Evolutionary conservation across 1,139 yeast species (phyloP).

Genomic region (Magnusiomyces starmeri): DNA sequence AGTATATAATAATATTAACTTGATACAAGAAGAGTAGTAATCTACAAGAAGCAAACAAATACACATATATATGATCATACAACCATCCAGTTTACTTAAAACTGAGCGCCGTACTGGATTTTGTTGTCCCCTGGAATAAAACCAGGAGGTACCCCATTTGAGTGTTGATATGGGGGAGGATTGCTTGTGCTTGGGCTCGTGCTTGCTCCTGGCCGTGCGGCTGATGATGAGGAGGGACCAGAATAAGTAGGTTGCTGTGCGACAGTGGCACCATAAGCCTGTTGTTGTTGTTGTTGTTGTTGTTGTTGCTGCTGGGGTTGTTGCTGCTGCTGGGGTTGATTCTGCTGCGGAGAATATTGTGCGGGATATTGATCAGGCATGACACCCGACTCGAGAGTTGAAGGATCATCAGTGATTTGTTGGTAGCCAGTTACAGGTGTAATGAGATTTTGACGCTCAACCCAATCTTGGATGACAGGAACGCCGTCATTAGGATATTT

Average conservation of each 20-base stretch:
- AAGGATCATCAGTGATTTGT: not conserved
- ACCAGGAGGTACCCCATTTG: constrained; percentile 1
- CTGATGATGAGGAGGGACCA: not conserved
- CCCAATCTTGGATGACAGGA: constrained; percentile 22
- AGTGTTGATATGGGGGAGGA: constrained; percentile 20
- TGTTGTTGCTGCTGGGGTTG: not conserved
- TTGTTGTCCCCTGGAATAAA: constrained; percentile 23
- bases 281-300: not conserved
- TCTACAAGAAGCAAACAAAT: too few relatives aligned
- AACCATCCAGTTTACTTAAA: not conserved
- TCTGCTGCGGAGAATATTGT: not conserved
- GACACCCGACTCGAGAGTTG: constrained; percentile 3
- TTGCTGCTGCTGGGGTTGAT: constrained; percentile 5
- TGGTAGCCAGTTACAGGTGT: not conserved
- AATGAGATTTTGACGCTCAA: not conserved
- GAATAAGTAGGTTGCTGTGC: not conserved
- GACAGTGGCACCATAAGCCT: not conserved
- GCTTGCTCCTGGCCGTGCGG: not conserved
- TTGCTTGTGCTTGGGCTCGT: not conserved
- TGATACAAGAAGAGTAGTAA: too few relatives aligned
- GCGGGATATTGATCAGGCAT: not conserved
- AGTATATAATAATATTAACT: too few relatives aligned
- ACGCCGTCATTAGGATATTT: constrained; percentile 53
- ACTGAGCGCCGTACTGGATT: constrained; percentile 21
- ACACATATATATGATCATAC: not conserved